Percentiles rank a stretch among this genome's conserved stretches.
Conservation (phyloP, 164 flowering plant species). For the Tetracentron sinense region DNA sequence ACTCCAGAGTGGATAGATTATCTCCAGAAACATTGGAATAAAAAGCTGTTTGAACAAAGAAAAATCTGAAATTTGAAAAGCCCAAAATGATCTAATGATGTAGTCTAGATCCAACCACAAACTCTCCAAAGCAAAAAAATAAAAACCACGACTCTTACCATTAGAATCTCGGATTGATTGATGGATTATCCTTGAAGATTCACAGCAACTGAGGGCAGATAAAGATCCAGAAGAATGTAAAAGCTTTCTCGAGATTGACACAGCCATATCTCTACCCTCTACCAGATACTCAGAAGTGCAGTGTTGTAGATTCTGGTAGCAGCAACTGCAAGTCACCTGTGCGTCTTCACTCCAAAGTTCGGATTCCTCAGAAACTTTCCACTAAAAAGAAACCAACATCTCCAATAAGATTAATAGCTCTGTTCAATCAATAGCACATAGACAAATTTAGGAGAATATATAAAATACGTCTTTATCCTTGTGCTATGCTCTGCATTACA, state of each 20-base stretch:
- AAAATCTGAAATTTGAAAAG: neutral
- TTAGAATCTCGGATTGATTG: constrained; percentile 12
- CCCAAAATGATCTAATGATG: neutral
- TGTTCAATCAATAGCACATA: no score
- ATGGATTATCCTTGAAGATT: constrained; percentile 10
- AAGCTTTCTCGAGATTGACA: constrained; percentile 29
- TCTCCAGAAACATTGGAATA: constrained; percentile 8
- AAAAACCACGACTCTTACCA: constrained; percentile 19
- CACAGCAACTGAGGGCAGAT: constrained; percentile 7
- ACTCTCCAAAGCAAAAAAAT: neutral
- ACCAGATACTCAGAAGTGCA: neutral
- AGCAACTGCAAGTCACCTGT: no score
- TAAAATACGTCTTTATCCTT: no score
- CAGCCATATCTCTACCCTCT: constrained; percentile 21
- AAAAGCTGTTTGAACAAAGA: constrained; percentile 17
- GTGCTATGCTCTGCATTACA: no score
- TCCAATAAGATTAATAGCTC: no score
- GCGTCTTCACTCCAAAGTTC: no score
- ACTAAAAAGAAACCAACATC: no score
- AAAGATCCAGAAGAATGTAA: constrained; percentile 31
- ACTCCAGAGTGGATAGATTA: constrained; percentile 9
- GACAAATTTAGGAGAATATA: no score
- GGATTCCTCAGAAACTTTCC: no score
- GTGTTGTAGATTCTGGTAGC: no score
- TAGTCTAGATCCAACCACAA: constrained; percentile 5